Evolutionary conservation across 805 yeast genomes (phyloP).

Genomic region (Clavispora asparagi): DNA sequence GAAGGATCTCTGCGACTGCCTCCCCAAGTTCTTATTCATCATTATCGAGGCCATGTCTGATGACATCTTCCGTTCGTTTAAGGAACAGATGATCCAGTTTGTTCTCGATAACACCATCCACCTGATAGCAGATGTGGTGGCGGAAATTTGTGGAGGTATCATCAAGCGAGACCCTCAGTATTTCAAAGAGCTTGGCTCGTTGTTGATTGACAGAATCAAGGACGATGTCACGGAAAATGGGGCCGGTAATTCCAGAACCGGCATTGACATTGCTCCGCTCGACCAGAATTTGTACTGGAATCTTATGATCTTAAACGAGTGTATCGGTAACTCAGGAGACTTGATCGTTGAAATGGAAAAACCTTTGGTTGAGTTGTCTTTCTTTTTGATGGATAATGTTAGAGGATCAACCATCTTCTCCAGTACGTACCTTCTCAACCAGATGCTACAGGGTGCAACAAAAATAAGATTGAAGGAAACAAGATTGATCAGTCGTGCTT

Average conservation of each 20-base stretch:
- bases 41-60: constrained; percentile 56
- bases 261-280: constrained; percentile 63
- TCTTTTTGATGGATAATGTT: constrained; percentile 42
- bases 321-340: constrained; percentile 62
- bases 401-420: constrained; percentile 61
- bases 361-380: constrained; percentile 44
- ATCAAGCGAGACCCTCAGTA: constrained; percentile 56
- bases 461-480: constrained; percentile 55
- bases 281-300: constrained; percentile 76
- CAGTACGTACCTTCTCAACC: constrained; percentile 60
- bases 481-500: constrained; percentile 46
- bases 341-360: constrained; percentile 38
- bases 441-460: constrained; percentile 58
- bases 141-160: constrained; percentile 68
- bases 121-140: constrained; percentile 60
- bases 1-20: constrained; percentile 31
- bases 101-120: constrained; percentile 55
- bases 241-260: constrained; percentile 72
- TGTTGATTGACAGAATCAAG: constrained; percentile 48
- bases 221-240: constrained; percentile 70
- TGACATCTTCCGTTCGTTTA: constrained; percentile 43
- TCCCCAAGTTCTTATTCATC: constrained; percentile 33
- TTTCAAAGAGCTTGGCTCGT: constrained; percentile 39
- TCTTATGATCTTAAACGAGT: constrained; percentile 62
- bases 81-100: constrained; percentile 49